A percentile compares a stretch with the other conserved stretches of the same genome.
Conservation (phyloP, 345 rosid genomes). For the Hirschfeldia incana region DNA sequence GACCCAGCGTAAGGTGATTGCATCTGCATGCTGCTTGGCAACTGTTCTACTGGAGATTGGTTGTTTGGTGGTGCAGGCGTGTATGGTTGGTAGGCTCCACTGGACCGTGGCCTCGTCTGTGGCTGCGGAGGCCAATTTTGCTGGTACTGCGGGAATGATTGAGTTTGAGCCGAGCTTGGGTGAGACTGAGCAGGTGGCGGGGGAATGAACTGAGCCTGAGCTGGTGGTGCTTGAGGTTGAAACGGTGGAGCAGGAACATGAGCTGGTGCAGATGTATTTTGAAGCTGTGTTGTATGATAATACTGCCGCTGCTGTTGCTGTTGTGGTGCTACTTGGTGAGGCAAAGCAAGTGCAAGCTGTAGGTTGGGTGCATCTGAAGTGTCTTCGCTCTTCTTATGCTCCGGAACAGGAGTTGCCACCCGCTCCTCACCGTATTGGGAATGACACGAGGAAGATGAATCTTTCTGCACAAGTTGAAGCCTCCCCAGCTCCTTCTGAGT, state of each 20-base stretch:
- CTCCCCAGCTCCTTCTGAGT: conserved; percentile 89
- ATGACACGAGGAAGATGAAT: conserved; percentile 59
- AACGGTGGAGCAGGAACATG: conserved; percentile 33
- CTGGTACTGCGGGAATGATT: conserved; percentile 61
- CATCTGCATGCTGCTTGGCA: conserved; percentile 71
- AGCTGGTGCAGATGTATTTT: conserved; percentile 42
- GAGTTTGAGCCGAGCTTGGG: conserved; percentile 62
- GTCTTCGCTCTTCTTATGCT: conserved; percentile 59
- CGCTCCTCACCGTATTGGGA: conserved; percentile 60
- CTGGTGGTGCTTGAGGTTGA: conserved; percentile 37
- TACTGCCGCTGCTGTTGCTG: conserved; percentile 56
- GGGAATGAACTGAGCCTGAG: conserved; percentile 33
- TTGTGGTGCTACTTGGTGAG: conserved; percentile 69
- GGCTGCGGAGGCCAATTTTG: conserved; percentile 63
- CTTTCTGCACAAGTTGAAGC: conserved; percentile 90
- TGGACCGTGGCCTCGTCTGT: conserved; percentile 66
- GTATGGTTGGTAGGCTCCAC: conserved; percentile 64
- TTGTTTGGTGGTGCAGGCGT: conserved; percentile 57
- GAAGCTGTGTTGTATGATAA: conserved; percentile 63
- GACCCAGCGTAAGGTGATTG: conserved; percentile 68
- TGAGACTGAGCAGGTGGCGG: conserved; percentile 50
- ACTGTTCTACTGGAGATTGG: conserved; percentile 59
- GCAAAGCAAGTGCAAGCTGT: conserved; percentile 89
- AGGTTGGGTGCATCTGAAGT: conserved; percentile 64
- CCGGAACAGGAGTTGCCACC: conserved; percentile 57